Evolutionary conservation across 345 rosid species (phyloP), one percentile per base, ranked within the genome.

Genomic region (Euphorbia pulcherrima): DNA sequence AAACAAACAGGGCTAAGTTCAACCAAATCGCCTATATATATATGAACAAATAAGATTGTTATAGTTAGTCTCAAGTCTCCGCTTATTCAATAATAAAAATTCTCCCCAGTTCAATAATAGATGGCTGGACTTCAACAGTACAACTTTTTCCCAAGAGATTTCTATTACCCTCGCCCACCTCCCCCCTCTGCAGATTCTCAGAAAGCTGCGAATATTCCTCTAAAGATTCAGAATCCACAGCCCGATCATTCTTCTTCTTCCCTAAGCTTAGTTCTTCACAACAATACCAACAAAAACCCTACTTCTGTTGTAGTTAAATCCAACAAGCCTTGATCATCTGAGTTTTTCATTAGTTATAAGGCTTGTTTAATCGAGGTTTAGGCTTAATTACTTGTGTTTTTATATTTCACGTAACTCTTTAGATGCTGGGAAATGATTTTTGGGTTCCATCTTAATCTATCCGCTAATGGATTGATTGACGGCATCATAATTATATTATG

Each of bases 81-180:
- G 21, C 4, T 23, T 50, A 50, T 5, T 2, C 8, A 47, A 18
- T 47, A 33, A 33, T 7, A 33, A 33, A 3, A 33, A 7, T 33
- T 7, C 37, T 33, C 4, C 7, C 7, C 37, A 33, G 37, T 33
- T 33, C 7, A 33, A 33, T 33, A 50, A 8, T 5, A 47, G 8
- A 82, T 82, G 85, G 85, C 85, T 10, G 81, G 83, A 30, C 80
- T 82, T 47, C 88, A 84, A 40, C 62, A 59, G 18, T 84, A 80
- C 68, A 71, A 78, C 58, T 84, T 84, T 44, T 84, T 84, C 65
- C 88, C 88, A 0, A 84, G 84, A 0, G 88, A 84, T 68, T 79
- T 81, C 77, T 83, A 67, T 58, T 83, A 83, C 69, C 87, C 87
- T 64, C 80, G 83, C 37, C 75, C 84, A 62, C 62, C 37, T 61